These are phyloP conservation scores for Hyphodiscus sp. DNA, from an alignment of 2,329 filamentous ascomycete species.

Conservation along the genomic window DNA sequence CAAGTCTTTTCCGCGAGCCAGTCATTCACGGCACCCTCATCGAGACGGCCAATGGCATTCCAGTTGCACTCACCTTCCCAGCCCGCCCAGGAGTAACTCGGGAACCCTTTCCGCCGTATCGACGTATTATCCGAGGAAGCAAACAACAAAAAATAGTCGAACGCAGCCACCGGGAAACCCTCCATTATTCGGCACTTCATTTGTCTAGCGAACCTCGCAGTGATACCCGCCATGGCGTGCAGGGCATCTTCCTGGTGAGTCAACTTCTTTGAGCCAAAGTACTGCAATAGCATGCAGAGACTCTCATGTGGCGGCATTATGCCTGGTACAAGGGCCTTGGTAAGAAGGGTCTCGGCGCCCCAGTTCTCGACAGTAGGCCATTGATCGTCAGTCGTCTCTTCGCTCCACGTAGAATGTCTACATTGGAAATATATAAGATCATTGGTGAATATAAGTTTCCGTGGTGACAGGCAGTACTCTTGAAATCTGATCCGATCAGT, in stretches of 20 bases:
- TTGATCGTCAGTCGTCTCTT: too few species aligned
- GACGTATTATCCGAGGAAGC: neutral
- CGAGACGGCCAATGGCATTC: neutral
- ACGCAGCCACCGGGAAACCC: neutral
- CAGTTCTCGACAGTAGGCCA: too few species aligned
- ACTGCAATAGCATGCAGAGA: too few species aligned
- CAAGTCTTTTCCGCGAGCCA: neutral
- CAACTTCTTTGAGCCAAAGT: too few species aligned
- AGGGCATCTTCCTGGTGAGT: neutral
- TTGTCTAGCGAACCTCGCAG: neutral
- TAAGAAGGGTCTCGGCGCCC: too few species aligned
- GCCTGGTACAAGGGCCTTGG: too few species aligned
- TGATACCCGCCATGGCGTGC: neutral
- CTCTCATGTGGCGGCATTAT: too few species aligned
- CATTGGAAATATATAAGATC: too few species aligned
- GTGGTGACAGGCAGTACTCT: too few species aligned
- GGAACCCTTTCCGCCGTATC: neutral
- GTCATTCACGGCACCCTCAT: neutral
- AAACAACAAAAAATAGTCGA: neutral
- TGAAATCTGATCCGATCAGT: too few species aligned
- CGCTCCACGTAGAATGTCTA: too few species aligned
- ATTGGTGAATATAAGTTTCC: too few species aligned
- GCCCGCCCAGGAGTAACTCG: neutral
- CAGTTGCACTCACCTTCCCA: neutral
- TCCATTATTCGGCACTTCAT: neutral